phyloP scores from a whole-genome alignment of 305 asterid species.

The Fraxinus sp. region DNA sequence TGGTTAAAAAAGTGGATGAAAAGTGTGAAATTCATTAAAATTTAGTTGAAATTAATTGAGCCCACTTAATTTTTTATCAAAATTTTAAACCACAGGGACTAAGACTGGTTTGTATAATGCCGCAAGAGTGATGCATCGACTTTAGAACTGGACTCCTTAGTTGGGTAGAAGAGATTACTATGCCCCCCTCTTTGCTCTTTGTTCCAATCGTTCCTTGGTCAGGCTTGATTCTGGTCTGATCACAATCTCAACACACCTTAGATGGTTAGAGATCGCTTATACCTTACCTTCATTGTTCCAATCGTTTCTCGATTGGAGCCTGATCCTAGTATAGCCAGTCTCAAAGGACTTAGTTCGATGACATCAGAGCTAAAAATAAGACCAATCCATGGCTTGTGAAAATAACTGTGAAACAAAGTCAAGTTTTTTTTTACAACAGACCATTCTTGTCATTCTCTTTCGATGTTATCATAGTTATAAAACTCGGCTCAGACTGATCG shows the following conservation, averaged over 20 bases:
- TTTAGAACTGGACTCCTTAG: background rate
- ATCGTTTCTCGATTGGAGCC: background rate
- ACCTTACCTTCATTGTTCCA: background rate
- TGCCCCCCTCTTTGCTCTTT: background rate
- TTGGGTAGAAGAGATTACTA: background rate
- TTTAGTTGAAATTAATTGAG: background rate
- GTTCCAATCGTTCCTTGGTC: background rate
- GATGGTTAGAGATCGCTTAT: background rate
- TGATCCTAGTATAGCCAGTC: background rate
- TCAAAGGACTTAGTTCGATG: background rate
- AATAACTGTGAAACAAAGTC: background rate
- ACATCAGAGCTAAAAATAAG: background rate
- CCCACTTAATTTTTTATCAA: background rate
- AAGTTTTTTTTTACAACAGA: background rate
- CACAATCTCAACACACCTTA: background rate
- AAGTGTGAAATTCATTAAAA: background rate
- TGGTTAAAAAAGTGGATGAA: background rate
- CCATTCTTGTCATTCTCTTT: background rate
- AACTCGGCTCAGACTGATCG: no score
- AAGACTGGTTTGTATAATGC: background rate
- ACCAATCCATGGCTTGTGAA: background rate
- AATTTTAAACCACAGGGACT: background rate
- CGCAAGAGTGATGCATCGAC: background rate
- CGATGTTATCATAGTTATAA: background rate
- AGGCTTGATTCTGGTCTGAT: background rate